Percentiles rank a stretch among this genome's conserved stretches.
phyloP scores from a whole-genome alignment of 1,284 basidiomycete species.

The Cryptococcus hybrid region DNA sequence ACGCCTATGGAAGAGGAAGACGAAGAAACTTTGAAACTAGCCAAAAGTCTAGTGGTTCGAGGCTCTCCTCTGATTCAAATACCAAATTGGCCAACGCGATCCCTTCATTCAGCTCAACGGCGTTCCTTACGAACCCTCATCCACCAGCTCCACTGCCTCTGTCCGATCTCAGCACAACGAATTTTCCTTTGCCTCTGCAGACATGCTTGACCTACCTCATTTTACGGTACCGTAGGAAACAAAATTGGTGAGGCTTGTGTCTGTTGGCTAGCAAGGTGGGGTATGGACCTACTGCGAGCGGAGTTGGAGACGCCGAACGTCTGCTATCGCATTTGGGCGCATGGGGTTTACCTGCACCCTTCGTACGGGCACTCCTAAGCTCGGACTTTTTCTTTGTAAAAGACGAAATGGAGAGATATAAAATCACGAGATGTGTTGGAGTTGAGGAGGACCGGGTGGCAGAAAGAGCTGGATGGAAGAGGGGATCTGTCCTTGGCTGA shows the following conservation, averaged over 20 bases:
- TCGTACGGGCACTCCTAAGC: slow-evolving; percentile 71
- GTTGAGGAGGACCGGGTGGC: slow-evolving; percentile 57
- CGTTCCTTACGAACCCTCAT: neutral
- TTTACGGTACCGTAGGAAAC: slow-evolving; percentile 78
- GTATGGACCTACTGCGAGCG: slow-evolving; percentile 66
- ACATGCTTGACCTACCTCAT: slow-evolving; percentile 48
- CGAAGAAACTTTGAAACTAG: slow-evolving; percentile 11
- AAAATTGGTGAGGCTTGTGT: slow-evolving; percentile 87
- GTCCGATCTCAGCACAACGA: slow-evolving; percentile 7
- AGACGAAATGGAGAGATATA: slow-evolving; percentile 76
- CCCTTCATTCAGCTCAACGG: slow-evolving; percentile 1
- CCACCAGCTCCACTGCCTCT: slow-evolving; percentile 6
- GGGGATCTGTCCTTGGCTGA: slow-evolving; percentile 15
- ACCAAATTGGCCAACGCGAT: slow-evolving; percentile 55
- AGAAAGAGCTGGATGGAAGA: slow-evolving; percentile 22
- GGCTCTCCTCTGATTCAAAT: slow-evolving; percentile 15
- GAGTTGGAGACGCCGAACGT: slow-evolving; percentile 54
- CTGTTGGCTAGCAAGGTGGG: slow-evolving; percentile 88
- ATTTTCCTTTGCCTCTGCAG: slow-evolving; percentile 6
- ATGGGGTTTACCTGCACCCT: slow-evolving; percentile 66
- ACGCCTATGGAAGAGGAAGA: slow-evolving; percentile 4
- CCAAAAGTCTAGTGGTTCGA: neutral
- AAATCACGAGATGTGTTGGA: slow-evolving; percentile 74
- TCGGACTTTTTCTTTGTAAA: slow-evolving; percentile 78
- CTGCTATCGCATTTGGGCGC: slow-evolving; percentile 57